Conservation (phyloP, 306 rosid genomes). For the Pterocarpus macrocarpus region DNA sequence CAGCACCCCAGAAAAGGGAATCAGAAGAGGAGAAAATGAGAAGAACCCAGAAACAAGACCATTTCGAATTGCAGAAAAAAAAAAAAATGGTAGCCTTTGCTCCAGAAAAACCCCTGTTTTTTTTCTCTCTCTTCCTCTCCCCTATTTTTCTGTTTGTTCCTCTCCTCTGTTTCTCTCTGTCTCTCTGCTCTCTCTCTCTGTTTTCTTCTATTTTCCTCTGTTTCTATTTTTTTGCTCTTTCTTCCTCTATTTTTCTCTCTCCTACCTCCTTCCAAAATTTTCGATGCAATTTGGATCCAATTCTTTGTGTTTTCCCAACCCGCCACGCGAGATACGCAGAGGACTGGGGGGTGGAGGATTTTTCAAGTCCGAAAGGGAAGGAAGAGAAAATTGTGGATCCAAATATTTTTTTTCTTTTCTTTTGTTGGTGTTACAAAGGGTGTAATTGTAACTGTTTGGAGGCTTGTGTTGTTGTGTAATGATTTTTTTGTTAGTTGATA, state of each 20-base stretch:
- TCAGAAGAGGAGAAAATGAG: constrained; percentile 32
- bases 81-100: constrained; percentile 4
- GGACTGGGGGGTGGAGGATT: constrained; percentile 39
- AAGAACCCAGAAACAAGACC: constrained; percentile 38
- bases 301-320: not conserved
- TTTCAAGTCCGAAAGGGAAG: constrained; percentile 57
- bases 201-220: not conserved
- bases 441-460: not conserved
- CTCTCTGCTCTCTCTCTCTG: not conserved
- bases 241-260: not conserved
- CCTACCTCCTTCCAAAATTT: not conserved
- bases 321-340: constrained; percentile 60
- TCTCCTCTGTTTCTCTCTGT: not conserved
- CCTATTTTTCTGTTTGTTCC: constrained; percentile 19
- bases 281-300: not conserved
- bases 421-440: not conserved
- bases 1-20: not conserved
- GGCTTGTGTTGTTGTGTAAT: not conserved
- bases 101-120: constrained; percentile 20
- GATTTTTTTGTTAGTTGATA: not conserved
- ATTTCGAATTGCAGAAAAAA: constrained; percentile 25
- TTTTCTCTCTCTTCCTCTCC: constrained; percentile 19
- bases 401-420: constrained; percentile 35
- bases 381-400: constrained; percentile 67
- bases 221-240: not conserved